Base-by-base conservation (phyloP, 352 stramenopile genomes). In the Phytophthora crassamura region DNA sequence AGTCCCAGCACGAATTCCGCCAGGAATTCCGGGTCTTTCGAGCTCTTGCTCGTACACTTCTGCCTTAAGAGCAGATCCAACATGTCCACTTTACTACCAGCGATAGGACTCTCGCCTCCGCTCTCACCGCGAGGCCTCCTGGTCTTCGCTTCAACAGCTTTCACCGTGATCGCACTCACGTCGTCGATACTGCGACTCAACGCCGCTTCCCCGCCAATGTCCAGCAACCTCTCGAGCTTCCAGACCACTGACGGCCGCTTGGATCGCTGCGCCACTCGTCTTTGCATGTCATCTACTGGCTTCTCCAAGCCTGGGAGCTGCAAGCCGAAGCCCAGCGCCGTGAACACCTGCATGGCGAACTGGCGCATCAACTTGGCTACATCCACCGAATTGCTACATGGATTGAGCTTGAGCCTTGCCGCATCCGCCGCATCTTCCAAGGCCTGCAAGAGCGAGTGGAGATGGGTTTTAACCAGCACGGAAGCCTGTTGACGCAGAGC, bases 1-100 rank as follows among this genome's bases (percentile, higher is more conserved):
- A 95, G 76, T 59, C 77, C 84, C 18, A 96, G 57, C 25, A 89
- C 73, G 32, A 94, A 83, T 40, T 94, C 77, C 5, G 82, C 81
- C 4, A 96, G 69, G 12, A 67, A 66, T 12, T 43, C 39, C 4
- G 45, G 33, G 33, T 63, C 55, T 22, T 63, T 68, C 1, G 57
- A 51, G 22, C 18, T 67, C 41, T 60, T 66, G 35, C 54, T 68
- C 20, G 34, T 72, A 30, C 52, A 42, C 39, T 72, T 52, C 32
- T 61, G 67, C 6, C 60, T 18, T 11, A 74, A 32, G 36, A 71
- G 39, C 2, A 72, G 42, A 20, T 64, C 59, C 14, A 72, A 16
- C 45, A 72, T 72, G 38, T 60, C 50, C 28, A 72, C 62, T 8
- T 47, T 32, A 30, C 33, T 39, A 7, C 36, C 55, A 75, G 55